phyloP scores from a whole-genome alignment of 805 yeast genomes.

The Wickerhamomyces rabaulensis region DNA sequence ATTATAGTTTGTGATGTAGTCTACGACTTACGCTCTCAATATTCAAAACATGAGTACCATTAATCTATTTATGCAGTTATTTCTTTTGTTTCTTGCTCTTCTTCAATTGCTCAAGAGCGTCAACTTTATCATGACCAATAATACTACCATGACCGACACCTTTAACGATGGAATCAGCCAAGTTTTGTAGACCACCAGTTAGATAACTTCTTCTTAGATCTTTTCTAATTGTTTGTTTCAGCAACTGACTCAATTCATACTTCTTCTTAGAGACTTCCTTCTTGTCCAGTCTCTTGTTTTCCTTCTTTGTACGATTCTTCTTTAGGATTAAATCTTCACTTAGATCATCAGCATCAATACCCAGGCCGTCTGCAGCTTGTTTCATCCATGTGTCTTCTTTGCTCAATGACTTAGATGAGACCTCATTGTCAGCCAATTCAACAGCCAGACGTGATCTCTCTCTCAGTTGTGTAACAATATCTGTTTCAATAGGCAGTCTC shows the following conservation, averaged over 20 bases:
- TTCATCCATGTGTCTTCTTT: constrained; percentile 79
- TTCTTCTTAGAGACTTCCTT: constrained; percentile 42
- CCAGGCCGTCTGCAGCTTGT: constrained; percentile 91
- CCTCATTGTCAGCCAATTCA: constrained; percentile 67
- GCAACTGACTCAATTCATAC: constrained; percentile 46
- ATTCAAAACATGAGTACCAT: background rate
- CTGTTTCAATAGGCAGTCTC: constrained; percentile 71
- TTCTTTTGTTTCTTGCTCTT: constrained; percentile 9
- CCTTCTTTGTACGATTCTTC: constrained; percentile 54
- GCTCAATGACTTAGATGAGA: constrained; percentile 50
- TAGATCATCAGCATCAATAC: constrained; percentile 64
- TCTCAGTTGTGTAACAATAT: constrained; percentile 62
- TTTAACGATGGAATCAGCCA: constrained; percentile 71
- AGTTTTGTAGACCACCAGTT: constrained; percentile 71
- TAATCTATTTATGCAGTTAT: background rate
- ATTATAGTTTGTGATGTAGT: background rate
- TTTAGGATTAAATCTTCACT: constrained; percentile 67
- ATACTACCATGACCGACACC: constrained; percentile 63
- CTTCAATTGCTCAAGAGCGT: constrained; percentile 63
- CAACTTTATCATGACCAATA: constrained; percentile 61
- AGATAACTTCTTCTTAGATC: constrained; percentile 65
- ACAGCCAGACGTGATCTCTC: constrained; percentile 66
- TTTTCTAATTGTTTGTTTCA: constrained; percentile 53
- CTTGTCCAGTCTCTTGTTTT: constrained; percentile 46
- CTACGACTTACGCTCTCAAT: background rate